A percentile compares a stretch with the other conserved stretches of the same genome.
phyloP scores from a whole-genome alignment of 805 yeast genomes.

The Candida boleticola region DNA sequence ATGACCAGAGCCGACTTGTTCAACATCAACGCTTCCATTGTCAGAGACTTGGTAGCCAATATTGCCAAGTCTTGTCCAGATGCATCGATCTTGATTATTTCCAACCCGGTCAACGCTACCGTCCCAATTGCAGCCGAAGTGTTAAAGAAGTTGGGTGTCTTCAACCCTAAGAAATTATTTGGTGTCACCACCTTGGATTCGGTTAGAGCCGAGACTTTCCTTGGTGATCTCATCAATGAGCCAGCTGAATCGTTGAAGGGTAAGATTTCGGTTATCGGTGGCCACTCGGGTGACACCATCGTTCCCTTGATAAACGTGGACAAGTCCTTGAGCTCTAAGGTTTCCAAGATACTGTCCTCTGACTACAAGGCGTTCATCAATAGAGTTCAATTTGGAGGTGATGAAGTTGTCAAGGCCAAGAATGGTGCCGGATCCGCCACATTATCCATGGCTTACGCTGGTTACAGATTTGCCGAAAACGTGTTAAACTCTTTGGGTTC shows the following conservation, averaged over 20 bases:
- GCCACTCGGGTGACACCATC: slow-evolving; percentile 48
- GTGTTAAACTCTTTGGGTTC: slow-evolving; percentile 33
- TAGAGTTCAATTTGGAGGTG: slow-evolving; percentile 72
- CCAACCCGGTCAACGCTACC: slow-evolving; percentile 47
- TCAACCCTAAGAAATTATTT: slow-evolving; percentile 44
- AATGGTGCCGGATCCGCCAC: slow-evolving; percentile 95
- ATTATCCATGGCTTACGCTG: slow-evolving; percentile 93
- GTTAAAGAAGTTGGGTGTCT: slow-evolving; percentile 44
- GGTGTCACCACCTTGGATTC: slow-evolving; percentile 47
- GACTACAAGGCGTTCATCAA: slow-evolving; percentile 29
- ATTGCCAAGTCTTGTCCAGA: slow-evolving; percentile 38
- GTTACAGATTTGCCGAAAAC: slow-evolving; percentile 70
- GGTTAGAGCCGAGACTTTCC: slow-evolving; percentile 46
- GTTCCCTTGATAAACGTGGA: slow-evolving; percentile 45
- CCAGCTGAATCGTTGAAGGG: slow-evolving; percentile 35
- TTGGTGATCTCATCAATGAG: slow-evolving; percentile 34
- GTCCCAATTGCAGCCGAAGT: slow-evolving; percentile 50
- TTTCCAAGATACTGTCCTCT: slow-evolving; percentile 29
- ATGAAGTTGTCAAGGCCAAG: slow-evolving; percentile 93
- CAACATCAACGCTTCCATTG: slow-evolving; percentile 45
- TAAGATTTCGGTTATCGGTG: slow-evolving; percentile 42
- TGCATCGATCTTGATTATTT: slow-evolving; percentile 44
- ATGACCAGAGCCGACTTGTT: slow-evolving; percentile 49
- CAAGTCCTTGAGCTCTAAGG: slow-evolving; percentile 46
- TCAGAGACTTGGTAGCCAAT: slow-evolving; percentile 42